Evolutionary conservation across 2,329 filamentous ascomycete genomes (phyloP).

Genomic region (Aspergillus alliaceus): DNA sequence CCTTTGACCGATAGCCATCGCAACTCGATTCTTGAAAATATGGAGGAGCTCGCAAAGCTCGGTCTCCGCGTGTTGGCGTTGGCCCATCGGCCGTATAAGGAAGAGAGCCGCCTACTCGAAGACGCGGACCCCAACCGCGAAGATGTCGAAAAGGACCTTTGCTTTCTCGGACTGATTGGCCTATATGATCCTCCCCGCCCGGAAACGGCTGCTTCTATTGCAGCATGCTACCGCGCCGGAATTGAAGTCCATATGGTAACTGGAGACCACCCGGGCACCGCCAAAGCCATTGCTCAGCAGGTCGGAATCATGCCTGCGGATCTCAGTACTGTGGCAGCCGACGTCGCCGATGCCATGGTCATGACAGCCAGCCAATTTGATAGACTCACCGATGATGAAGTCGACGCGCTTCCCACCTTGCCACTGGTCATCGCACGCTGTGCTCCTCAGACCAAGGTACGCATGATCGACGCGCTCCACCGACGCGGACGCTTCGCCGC

Average conservation of each 20-base stretch:
- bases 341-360: slow-evolving; percentile 63
- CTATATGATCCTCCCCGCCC: slow-evolving; percentile 84
- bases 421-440: slow-evolving; percentile 58
- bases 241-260: slow-evolving; percentile 84
- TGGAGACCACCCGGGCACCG: slow-evolving; percentile 77
- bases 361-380: slow-evolving; percentile 77
- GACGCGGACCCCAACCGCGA: slow-evolving; percentile 38
- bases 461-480: slow-evolving; percentile 68
- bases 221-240: slow-evolving; percentile 68
- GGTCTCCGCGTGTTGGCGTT: slow-evolving; percentile 68
- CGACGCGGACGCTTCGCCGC: slow-evolving; percentile 68
- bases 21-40: slow-evolving; percentile 62
- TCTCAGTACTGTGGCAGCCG: slow-evolving; percentile 57
- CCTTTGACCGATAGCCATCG: slow-evolving; percentile 55
- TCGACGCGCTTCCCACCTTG: slow-evolving; percentile 57
- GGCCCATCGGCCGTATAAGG: slow-evolving; percentile 47
- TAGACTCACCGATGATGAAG: slow-evolving; percentile 67
- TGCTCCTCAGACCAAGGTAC: slow-evolving; percentile 65
- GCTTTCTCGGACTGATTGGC: slow-evolving; percentile 77
- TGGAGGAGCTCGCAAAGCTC: slow-evolving; percentile 66
- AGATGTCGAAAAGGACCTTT: slow-evolving; percentile 66
- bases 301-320: slow-evolving; percentile 71
- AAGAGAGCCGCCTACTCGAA: slow-evolving; percentile 45
- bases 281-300: slow-evolving; percentile 73
- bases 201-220: slow-evolving; percentile 73